phyloP scores from a whole-genome alignment of 345 rosid genomes.

The Moringa oleifera region DNA sequence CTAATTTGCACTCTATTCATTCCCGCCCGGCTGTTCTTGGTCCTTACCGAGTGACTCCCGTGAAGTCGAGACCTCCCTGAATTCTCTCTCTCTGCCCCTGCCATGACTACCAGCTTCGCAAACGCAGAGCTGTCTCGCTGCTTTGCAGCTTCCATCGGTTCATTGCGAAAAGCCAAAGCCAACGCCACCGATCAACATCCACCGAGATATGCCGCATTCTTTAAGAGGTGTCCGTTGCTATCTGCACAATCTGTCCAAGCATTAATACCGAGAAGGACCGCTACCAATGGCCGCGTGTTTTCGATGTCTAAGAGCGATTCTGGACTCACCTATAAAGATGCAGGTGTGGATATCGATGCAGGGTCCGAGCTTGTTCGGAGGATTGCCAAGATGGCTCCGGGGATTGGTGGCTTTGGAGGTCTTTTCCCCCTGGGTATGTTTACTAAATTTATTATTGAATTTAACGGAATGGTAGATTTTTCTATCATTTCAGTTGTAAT shows the following conservation, averaged over 20 bases:
- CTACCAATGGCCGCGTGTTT: slow-evolving; percentile 2
- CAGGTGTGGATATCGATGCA: slow-evolving; percentile 95
- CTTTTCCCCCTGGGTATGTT: slow-evolving; percentile 75
- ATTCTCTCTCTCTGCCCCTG: no score
- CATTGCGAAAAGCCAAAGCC: not conserved
- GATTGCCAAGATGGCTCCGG: slow-evolving; percentile 89
- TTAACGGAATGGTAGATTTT: no score
- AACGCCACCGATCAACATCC: not conserved
- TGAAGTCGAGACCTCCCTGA: no score
- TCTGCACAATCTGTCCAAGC: not conserved
- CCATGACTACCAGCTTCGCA: slow-evolving; percentile 14
- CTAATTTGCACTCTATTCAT: no score
- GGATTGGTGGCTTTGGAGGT: slow-evolving; percentile 93
- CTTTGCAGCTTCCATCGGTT: slow-evolving; percentile 3
- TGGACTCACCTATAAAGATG: slow-evolving; percentile 69
- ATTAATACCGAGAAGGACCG: not conserved
- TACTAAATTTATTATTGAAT: no score
- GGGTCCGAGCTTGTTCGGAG: slow-evolving; percentile 81
- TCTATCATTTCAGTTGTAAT: no score
- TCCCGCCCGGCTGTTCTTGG: no score
- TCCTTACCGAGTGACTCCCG: no score
- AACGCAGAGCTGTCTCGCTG: slow-evolving; percentile 13
- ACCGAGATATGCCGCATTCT: not conserved
- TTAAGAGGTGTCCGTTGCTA: not conserved
- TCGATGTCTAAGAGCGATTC: slow-evolving; percentile 27